These are phyloP conservation scores for Steccherinum ochraceum DNA, from an alignment of 768 basidiomycete species.

Conservation along the genomic window DNA sequence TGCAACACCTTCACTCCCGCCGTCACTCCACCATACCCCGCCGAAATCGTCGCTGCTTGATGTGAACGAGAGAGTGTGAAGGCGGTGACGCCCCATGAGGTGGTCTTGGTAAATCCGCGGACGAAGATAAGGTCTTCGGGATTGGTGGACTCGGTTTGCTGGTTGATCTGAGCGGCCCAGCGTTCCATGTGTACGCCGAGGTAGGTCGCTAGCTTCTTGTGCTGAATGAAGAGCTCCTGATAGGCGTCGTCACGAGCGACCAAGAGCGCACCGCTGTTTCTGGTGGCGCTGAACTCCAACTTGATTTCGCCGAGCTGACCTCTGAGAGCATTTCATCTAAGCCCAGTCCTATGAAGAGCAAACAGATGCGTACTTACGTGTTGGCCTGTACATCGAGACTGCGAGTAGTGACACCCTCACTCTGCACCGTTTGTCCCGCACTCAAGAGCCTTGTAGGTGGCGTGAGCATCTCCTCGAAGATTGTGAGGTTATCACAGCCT, in stretches of 20 bases:
- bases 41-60: neutral
- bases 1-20: neutral
- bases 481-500: too few species aligned
- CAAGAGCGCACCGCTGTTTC: neutral
- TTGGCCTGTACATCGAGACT: too few species aligned
- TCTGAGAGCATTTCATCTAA: neutral
- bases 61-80: neutral
- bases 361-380: too few species aligned
- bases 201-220: neutral
- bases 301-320: neutral
- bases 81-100: neutral
- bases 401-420: neutral
- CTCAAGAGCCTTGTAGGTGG: neutral
- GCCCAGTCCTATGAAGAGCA: too few species aligned
- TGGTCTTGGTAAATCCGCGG: slow-evolving; percentile 3
- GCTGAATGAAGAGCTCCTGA: neutral
- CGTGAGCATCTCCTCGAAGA: neutral
- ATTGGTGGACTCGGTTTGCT: too few species aligned
- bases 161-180: neutral
- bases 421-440: too few species aligned
- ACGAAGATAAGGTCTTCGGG: slow-evolving; percentile 1
- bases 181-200: neutral
- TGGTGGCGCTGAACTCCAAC: neutral
- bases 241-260: neutral
- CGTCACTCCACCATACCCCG: neutral